These are phyloP conservation scores for Barnettozyma salicaria DNA, from an alignment of 805 yeast genomes.

Conservation along the genomic window DNA sequence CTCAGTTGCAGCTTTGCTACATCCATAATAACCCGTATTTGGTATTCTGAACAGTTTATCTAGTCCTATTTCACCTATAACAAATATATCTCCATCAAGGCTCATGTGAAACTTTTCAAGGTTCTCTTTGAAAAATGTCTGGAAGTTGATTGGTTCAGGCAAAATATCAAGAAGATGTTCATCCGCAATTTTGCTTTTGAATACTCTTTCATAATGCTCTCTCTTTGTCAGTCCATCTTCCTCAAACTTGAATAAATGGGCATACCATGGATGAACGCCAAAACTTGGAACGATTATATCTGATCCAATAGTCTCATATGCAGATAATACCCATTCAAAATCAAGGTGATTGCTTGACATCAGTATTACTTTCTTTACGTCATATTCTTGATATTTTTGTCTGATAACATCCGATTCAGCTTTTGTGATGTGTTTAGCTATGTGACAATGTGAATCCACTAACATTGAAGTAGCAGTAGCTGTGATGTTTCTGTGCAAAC, in stretches of 20 bases:
- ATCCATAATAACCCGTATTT: conserved; percentile 46
- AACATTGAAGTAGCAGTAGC: too few species aligned
- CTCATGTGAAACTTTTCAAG: conserved; percentile 7
- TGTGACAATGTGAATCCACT: conserved; percentile 35
- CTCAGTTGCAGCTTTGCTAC: conserved; percentile 13
- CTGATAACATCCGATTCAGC: conserved; percentile 6
- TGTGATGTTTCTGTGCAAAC: too few species aligned
- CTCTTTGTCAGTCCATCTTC: conserved; percentile 28
- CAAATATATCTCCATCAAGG: conserved; percentile 18
- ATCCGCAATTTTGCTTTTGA: conserved; percentile 33
- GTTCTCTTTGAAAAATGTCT: conserved; percentile 26
- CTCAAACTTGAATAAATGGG: conserved; percentile 48
- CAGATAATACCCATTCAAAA: conserved; percentile 22
- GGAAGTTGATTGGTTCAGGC: conserved; percentile 56
- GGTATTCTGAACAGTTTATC: conserved; percentile 76
- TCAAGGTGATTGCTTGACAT: conserved; percentile 47
- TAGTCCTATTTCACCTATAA: conserved; percentile 88
- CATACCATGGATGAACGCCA: conserved; percentile 93
- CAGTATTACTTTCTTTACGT: conserved; percentile 20
- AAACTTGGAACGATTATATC: conserved; percentile 37
- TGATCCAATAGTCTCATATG: conserved; percentile 17
- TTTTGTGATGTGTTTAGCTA: conserved; percentile 15
- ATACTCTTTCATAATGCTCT: conserved; percentile 51
- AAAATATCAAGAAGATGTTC: conserved; percentile 37
- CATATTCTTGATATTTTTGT: conserved; percentile 4